phyloP scores from a whole-genome alignment of 495 filamentous ascomycete genomes.

The Extremus antarcticus region DNA sequence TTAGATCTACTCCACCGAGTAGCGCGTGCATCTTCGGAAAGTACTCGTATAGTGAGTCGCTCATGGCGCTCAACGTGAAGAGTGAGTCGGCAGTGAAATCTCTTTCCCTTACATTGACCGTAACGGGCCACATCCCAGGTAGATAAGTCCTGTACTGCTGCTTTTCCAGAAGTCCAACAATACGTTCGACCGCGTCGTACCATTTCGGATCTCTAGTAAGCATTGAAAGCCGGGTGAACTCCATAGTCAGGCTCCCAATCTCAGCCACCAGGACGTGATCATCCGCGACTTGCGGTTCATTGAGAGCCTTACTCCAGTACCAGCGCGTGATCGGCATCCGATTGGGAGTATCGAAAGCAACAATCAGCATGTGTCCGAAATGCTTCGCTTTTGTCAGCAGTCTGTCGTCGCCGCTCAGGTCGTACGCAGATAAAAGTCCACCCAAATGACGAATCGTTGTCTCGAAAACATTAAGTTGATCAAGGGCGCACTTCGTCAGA shows the following conservation, averaged over 20 bases:
- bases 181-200: conserved; percentile 27
- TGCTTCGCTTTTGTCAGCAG: conserved; percentile 29
- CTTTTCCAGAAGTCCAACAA: conserved; percentile 24
- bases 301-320: conserved; percentile 34
- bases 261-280: conserved; percentile 32
- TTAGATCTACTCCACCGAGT: conserved; percentile 24
- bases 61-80: conserved; percentile 31
- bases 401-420: conserved; percentile 26
- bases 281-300: conserved; percentile 34
- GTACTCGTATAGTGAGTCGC: conserved; percentile 33
- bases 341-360: conserved; percentile 33
- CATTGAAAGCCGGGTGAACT: conserved; percentile 29
- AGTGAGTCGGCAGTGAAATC: conserved; percentile 32
- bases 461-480: conserved; percentile 32
- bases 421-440: conserved; percentile 30
- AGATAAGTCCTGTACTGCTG: conserved; percentile 29
- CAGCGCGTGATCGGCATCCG: conserved; percentile 38
- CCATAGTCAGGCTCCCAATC: conserved; percentile 29
- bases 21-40: conserved; percentile 40
- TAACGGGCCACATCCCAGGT: conserved; percentile 33
- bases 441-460: conserved; percentile 33
- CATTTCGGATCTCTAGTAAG: conserved; percentile 29
- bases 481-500: conserved; percentile 32
- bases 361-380: conserved; percentile 30
- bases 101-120: conserved; percentile 28